phyloP scores from a whole-genome alignment of 1,284 basidiomycete species.

The Xanthoconium separans region DNA sequence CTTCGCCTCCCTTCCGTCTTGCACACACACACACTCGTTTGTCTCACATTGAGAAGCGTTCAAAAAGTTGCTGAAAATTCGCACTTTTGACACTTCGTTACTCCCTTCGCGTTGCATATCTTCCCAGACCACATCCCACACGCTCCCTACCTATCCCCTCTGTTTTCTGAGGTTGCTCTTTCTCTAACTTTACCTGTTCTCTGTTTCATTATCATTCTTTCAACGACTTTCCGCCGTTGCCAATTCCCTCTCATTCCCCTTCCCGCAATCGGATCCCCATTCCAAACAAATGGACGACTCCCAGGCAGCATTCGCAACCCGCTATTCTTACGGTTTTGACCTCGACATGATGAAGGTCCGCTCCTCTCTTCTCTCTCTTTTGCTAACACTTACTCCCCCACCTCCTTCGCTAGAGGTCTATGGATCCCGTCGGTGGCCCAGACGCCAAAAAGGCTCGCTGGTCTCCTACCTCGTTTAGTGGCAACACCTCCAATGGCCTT shows the following conservation, averaged over 20 bases:
- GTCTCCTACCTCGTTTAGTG: slow-evolving; percentile 67
- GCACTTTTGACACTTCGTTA: slow-evolving; percentile 30
- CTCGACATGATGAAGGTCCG: slow-evolving; percentile 86
- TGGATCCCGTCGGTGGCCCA: slow-evolving; percentile 76
- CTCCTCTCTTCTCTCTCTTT: background rate
- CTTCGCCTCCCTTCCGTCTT: slow-evolving; percentile 15
- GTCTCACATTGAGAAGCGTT: slow-evolving; percentile 23
- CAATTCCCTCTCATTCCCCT: slow-evolving; percentile 36
- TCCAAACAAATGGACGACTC: slow-evolving; percentile 62
- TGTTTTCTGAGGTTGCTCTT: slow-evolving; percentile 31
- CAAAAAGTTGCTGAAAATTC: slow-evolving; percentile 29
- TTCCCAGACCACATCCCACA: slow-evolving; percentile 25
- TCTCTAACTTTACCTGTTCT: slow-evolving; percentile 44
- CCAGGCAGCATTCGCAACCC: slow-evolving; percentile 64
- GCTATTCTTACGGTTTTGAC: slow-evolving; percentile 72
- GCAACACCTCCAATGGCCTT: slow-evolving; percentile 36
- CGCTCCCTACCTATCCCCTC: slow-evolving; percentile 32
- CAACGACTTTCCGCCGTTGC: slow-evolving; percentile 41
- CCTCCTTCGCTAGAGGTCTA: slow-evolving; percentile 55
- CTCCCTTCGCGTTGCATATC: slow-evolving; percentile 26
- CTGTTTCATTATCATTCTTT: slow-evolving; percentile 36
- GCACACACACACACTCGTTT: slow-evolving; percentile 32
- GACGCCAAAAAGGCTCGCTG: slow-evolving; percentile 86
- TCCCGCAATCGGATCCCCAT: slow-evolving; percentile 23
- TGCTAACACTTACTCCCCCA: slow-evolving; percentile 3